phyloP scores from a whole-genome alignment of 1,284 basidiomycete genomes.

The Tylopilus sp. region DNA sequence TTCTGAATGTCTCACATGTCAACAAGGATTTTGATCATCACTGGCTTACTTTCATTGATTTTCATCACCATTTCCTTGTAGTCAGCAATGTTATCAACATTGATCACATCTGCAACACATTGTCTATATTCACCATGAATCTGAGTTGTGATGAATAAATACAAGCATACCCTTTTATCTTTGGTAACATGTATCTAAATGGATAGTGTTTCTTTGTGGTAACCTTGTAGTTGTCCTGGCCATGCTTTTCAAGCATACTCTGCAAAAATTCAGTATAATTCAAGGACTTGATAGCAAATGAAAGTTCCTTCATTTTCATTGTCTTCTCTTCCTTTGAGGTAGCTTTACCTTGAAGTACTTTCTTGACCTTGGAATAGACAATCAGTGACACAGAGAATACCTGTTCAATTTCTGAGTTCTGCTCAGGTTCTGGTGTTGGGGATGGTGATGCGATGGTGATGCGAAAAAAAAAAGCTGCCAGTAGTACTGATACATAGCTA shows the following conservation, averaged over 20 bases:
- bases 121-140: slow-evolving; percentile 12
- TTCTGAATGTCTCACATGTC: slow-evolving; percentile 28
- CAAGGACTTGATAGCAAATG: background rate
- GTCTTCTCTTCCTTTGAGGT: background rate
- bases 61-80: slow-evolving; percentile 25
- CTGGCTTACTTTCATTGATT: slow-evolving; percentile 7
- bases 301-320: background rate
- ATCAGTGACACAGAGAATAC: slow-evolving; percentile 17
- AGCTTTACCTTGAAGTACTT: background rate
- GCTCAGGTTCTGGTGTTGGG: background rate
- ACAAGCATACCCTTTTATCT: slow-evolving; percentile 4
- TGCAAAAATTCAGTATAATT: background rate
- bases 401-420: background rate
- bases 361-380: background rate
- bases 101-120: background rate
- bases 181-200: slow-evolving; percentile 7
- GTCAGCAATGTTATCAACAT: slow-evolving; percentile 25
- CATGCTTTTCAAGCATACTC: background rate
- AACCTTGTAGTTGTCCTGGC: background rate
- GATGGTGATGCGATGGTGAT: background rate
- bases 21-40: background rate
- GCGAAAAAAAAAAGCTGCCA: background rate
- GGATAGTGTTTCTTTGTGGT: background rate
- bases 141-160: background rate
- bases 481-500: background rate